Evolutionary conservation across 2,329 filamentous ascomycete species (phyloP).

Genomic region (Dactylellina leptospora): DNA sequence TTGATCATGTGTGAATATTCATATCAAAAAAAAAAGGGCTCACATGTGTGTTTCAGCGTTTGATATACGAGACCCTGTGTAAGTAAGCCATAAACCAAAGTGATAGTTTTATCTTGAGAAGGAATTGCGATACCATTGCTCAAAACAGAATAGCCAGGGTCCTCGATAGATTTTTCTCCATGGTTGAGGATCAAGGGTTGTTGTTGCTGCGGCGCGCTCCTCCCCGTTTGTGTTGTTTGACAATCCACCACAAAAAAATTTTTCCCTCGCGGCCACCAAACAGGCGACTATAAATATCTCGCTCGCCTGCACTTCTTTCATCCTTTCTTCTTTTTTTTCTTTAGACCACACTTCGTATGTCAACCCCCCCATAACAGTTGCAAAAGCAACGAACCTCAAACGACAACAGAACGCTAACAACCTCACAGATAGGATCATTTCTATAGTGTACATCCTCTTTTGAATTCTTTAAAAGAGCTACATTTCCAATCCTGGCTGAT

Average conservation of each 20-base stretch:
- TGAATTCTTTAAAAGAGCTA: constrained; percentile 55
- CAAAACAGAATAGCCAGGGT: no score
- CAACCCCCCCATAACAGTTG: constrained; percentile 36
- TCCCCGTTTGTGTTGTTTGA: constrained; percentile 30
- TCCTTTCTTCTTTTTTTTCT: constrained; percentile 46
- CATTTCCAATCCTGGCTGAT: constrained; percentile 53
- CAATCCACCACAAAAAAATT: constrained; percentile 17
- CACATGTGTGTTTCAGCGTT: no score
- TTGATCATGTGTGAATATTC: no score
- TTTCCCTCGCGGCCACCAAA: constrained; percentile 18
- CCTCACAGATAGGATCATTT: constrained; percentile 54
- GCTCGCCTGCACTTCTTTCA: constrained; percentile 3
- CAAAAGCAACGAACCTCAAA: not conserved
- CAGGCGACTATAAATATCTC: constrained; percentile 31
- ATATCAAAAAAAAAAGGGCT: no score
- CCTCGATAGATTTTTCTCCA: no score
- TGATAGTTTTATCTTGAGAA: no score
- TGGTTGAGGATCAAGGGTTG: constrained; percentile 19
- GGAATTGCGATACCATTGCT: no score
- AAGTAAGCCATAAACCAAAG: no score
- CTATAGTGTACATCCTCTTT: constrained; percentile 54
- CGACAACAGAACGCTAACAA: constrained; percentile 29
- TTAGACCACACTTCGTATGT: constrained; percentile 54
- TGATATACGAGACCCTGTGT: no score
- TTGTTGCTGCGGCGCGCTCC: not conserved